Evolutionary conservation across 2,329 filamentous ascomycete genomes (phyloP), one percentile per base, ranked within the genome.

Genomic region (Endothia cerciana): DNA sequence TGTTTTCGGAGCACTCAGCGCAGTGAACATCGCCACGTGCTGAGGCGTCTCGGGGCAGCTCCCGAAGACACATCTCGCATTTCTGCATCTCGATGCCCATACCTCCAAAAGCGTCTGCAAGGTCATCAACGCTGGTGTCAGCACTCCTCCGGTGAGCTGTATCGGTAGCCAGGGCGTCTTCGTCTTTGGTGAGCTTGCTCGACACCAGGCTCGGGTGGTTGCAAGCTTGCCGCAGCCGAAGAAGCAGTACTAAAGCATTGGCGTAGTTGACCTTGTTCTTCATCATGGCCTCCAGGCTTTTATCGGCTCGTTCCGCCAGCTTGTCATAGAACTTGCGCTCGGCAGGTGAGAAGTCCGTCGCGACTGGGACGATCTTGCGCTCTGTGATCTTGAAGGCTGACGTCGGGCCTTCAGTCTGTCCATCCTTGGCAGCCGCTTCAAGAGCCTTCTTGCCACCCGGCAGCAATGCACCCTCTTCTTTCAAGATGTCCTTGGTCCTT

Each of bases 401-500:
- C 1, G 85, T 85, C 7, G 83, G 84, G 5, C 76, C 74, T 64
- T 79, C 77, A 63, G 75, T 72, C 70, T 75, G 80, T 17, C 85
- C 87, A 4, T 83, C 82, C 59, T 85, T 81, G 3, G 75, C 77
- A 69, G 71, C 76, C 22, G 33, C 38, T 57, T 77, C 76, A 15
- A 78, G 71, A 17, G 76, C 75, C 69, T 81, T 79, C 74, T 92
- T 91, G 62, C 90, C 89, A 45, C 91, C 91, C 33, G 91, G 89
- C 67, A 91, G 91, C 22, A 96, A 81, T 0, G 92, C 92, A 13
- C 92, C 92, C 13, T 92, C 92, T 71, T 93, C 85, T 78, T 95
- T 97, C 68, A 99, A 81, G n/a, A 99, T 92, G 28, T 97, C 93
- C 78, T 99, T 99, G 10, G 94, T 98, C 51, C 95, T 89, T n/a